Conservation (phyloP, 768 basidiomycete genomes). For the Jaapia argillacea region DNA sequence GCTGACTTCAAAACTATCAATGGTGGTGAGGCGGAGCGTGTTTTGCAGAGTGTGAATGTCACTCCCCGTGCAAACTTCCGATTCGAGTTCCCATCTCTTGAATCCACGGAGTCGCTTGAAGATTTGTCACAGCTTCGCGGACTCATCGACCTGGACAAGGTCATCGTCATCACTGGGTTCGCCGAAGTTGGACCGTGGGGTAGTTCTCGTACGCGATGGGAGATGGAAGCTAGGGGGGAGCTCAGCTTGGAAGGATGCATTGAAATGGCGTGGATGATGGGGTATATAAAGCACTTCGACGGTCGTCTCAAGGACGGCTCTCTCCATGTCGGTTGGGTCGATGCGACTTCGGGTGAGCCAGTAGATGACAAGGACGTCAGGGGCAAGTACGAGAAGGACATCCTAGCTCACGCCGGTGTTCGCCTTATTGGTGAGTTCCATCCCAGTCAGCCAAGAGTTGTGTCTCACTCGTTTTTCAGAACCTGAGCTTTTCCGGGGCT, state of each 20-base stretch:
- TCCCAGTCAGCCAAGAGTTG: not conserved
- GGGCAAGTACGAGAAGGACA: slow-evolving; percentile 90
- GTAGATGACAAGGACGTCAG: slow-evolving; percentile 98
- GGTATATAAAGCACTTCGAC: slow-evolving; percentile 96
- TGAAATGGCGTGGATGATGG: slow-evolving; percentile 99
- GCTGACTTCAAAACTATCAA: slow-evolving; percentile 92
- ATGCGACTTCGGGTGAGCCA: slow-evolving; percentile 85
- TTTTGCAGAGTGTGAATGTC: slow-evolving; percentile 86
- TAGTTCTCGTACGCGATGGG: slow-evolving; percentile 95
- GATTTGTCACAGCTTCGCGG: slow-evolving; percentile 77
- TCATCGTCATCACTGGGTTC: slow-evolving; percentile 92
- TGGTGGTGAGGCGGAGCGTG: slow-evolving; percentile 85
- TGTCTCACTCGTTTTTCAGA: slow-evolving; percentile 35
- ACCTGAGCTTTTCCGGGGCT: slow-evolving; percentile 95
- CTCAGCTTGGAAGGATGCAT: slow-evolving; percentile 97
- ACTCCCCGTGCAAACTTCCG: slow-evolving; percentile 98
- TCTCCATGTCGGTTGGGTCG: slow-evolving; percentile 97
- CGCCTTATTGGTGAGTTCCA: slow-evolving; percentile 76
- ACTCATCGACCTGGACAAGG: slow-evolving; percentile 91
- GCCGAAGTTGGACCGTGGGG: slow-evolving; percentile 99
- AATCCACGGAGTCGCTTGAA: slow-evolving; percentile 52
- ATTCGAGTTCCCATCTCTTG: slow-evolving; percentile 88
- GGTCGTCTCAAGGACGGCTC: slow-evolving; percentile 90
- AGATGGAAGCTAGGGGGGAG: slow-evolving; percentile 98
- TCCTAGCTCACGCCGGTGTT: slow-evolving; percentile 84